Evolutionary conservation across 257 asterid genomes (phyloP).

Genomic region (Gardenia jasminoides): DNA sequence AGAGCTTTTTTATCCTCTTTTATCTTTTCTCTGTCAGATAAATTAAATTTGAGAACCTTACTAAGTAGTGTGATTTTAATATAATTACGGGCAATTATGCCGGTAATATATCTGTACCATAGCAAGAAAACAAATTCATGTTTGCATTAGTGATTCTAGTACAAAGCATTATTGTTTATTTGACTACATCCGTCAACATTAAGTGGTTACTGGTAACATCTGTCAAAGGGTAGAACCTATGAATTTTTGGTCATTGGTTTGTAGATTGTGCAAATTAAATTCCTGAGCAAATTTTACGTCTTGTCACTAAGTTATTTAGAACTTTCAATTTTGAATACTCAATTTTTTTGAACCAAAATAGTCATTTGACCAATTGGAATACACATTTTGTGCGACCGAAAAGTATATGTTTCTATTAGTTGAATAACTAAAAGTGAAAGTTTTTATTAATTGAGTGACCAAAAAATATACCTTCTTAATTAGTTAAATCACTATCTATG

Average conservation of each 20-base stretch:
- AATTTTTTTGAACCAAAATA: not conserved
- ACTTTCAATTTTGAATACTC: too few relatives aligned
- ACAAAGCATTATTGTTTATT: not conserved
- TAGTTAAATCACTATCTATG: too few relatives aligned
- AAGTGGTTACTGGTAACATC: not conserved
- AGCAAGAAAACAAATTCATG: not conserved
- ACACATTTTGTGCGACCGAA: too few relatives aligned
- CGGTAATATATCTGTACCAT: not conserved
- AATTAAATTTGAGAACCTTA: not conserved
- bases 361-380: too few relatives aligned
- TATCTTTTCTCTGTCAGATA: not conserved
- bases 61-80: conserved; percentile 1
- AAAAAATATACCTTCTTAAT: too few relatives aligned
- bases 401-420: too few relatives aligned
- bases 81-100: not conserved
- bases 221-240: not conserved
- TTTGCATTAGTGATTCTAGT: not conserved
- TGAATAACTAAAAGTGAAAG: too few relatives aligned
- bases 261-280: not conserved
- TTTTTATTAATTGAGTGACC: too few relatives aligned
- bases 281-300: too few relatives aligned
- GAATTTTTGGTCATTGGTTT: not conserved
- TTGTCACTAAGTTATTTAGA: too few relatives aligned
- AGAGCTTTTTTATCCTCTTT: not conserved
- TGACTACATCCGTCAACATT: not conserved